A percentile compares a stretch with the other conserved stretches of the same genome.
Conservation (phyloP, 306 rosid species). For the Alnus glutinosa region DNA sequence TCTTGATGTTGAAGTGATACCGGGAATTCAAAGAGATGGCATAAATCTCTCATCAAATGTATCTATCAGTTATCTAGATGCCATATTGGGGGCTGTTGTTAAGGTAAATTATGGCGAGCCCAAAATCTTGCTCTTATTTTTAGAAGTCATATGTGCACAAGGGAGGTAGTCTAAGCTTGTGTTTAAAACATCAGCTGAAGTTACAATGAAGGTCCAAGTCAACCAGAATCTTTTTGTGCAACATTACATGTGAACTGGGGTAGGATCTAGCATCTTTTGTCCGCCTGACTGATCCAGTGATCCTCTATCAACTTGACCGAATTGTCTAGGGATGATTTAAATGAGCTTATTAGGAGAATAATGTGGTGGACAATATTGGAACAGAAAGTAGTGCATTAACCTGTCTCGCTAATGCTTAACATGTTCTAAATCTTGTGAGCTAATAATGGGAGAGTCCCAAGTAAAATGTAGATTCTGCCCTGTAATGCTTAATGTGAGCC, state of each 20-base stretch:
- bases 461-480: too few relatives aligned
- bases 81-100: conserved; percentile 76
- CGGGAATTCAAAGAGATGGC: conserved; percentile 92
- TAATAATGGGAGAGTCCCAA: too few relatives aligned
- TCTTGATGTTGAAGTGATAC: conserved; percentile 75
- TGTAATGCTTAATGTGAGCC: too few relatives aligned
- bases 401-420: neutral
- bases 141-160: neutral
- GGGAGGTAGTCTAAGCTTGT: neutral
- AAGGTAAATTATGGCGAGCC: conserved; percentile 46
- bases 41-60: conserved; percentile 74
- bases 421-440: neutral
- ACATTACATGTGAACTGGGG: neutral
- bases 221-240: neutral
- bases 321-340: neutral
- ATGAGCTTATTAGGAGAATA: neutral
- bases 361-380: neutral
- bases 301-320: neutral
- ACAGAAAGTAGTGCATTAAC: neutral
- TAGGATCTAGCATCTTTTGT: neutral
- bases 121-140: conserved; percentile 23
- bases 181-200: neutral
- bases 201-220: neutral
- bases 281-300: neutral
- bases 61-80: conserved; percentile 78